A percentile compares a stretch with the other conserved stretches of the same genome.
These are phyloP conservation scores for Paecilomyces sp. DNA, from an alignment of 2,329 filamentous ascomycete species.

Conservation along the genomic window DNA sequence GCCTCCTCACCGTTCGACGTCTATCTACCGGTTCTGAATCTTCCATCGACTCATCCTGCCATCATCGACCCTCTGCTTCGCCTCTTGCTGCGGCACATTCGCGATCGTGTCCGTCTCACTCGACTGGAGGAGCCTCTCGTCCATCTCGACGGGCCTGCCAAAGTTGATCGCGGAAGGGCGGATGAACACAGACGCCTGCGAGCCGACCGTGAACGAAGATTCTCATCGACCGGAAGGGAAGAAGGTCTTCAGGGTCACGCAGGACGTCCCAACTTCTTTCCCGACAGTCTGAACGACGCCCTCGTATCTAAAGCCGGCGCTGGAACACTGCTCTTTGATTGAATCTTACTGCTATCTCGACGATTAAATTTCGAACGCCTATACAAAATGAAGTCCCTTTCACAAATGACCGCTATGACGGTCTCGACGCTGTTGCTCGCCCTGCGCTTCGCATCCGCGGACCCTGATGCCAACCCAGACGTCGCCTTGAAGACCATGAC, in stretches of 20 bases:
- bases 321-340: slow-evolving; percentile 1
- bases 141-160: neutral
- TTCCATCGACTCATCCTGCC: neutral
- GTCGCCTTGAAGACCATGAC: slow-evolving; percentile 8
- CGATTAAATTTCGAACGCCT: slow-evolving; percentile 2
- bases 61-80: neutral
- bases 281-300: slow-evolving; percentile 5
- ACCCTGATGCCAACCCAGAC: slow-evolving; percentile 4
- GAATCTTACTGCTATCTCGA: neutral
- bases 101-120: neutral
- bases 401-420: slow-evolving; percentile 16
- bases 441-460: slow-evolving; percentile 10
- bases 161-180: neutral
- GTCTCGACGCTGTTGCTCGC: slow-evolving; percentile 19
- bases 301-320: slow-evolving; percentile 14
- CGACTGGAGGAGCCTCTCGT: neutral
- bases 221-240: neutral
- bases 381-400: slow-evolving; percentile 20
- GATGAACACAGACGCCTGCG: neutral
- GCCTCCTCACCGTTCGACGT: neutral
- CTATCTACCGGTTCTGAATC: neutral
- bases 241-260: slow-evolving; percentile 26
- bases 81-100: neutral
- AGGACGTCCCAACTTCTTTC: slow-evolving; percentile 28
- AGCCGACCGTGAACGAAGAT: neutral